Conservation (phyloP, 164 flowering plant genomes). For the Nymphaea thermarum region DNA sequence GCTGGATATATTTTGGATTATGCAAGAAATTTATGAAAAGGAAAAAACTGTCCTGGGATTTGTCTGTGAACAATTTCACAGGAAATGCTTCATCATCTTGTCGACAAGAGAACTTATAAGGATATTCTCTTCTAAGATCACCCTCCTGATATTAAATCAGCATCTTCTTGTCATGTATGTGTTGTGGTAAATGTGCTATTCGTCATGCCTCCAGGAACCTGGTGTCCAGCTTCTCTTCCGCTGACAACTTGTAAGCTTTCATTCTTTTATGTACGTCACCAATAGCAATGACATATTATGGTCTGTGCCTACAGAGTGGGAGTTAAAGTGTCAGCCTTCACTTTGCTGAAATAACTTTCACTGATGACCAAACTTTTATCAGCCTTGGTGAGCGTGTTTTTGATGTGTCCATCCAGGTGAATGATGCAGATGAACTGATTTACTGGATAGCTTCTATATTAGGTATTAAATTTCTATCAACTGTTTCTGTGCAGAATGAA, state of each 20-base stretch:
- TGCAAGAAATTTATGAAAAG: not conserved
- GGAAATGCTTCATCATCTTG: not conserved
- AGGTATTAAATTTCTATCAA: not conserved
- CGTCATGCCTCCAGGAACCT: not conserved
- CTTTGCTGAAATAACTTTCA: conserved; percentile 42
- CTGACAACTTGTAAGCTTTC: conserved; percentile 1
- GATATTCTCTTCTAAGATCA: not conserved
- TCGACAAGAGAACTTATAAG: not conserved
- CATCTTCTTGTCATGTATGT: not conserved
- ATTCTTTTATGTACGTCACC: conserved; percentile 22
- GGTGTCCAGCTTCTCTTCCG: not conserved
- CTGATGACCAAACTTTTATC: conserved; percentile 33
- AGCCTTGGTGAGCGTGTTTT: conserved; percentile 48
- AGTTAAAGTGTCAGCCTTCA: conserved; percentile 35
- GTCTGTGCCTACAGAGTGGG: conserved; percentile 33
- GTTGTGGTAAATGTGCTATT: not conserved
- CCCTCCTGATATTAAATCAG: not conserved
- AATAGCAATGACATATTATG: conserved; percentile 37
- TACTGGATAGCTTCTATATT: not conserved
- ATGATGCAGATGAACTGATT: not conserved
- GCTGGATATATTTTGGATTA: not conserved
- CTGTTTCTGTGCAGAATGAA: conserved; percentile 18
- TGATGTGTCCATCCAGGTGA: conserved; percentile 47
- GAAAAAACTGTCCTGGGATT: not conserved
- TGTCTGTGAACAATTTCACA: not conserved